Conservation (phyloP, 805 yeast genomes). For the Yamadazyma philogaea region DNA sequence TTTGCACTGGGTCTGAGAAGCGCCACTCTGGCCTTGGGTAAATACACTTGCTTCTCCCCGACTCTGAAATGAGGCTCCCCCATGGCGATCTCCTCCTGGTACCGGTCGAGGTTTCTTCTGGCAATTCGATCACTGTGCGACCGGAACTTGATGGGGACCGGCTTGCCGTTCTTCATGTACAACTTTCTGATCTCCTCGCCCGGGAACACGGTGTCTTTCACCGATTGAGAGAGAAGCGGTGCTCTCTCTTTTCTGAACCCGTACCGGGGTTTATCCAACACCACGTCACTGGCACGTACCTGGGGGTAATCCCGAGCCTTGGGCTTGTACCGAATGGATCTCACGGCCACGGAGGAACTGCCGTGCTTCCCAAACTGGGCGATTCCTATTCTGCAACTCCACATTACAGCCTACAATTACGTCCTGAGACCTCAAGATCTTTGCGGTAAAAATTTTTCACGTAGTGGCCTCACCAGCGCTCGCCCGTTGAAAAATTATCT, state of each 20-base stretch:
- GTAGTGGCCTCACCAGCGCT: background rate
- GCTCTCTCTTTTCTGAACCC: conserved; percentile 39
- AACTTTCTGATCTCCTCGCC: conserved; percentile 30
- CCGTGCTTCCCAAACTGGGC: background rate
- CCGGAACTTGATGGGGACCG: conserved; percentile 40
- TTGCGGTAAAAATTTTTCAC: conserved; percentile 6
- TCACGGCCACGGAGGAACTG: background rate
- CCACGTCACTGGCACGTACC: conserved; percentile 38
- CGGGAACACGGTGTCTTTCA: conserved; percentile 41
- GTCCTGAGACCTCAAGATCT: background rate
- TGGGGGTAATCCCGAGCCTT: conserved; percentile 35
- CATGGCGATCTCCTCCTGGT: conserved; percentile 50
- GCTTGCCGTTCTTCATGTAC: conserved; percentile 38
- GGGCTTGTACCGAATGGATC: conserved; percentile 28
- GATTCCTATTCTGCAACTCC: background rate
- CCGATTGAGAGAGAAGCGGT: conserved; percentile 38
- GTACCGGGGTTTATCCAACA: conserved; percentile 33
- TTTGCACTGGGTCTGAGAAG: conserved; percentile 90
- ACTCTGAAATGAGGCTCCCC: conserved; percentile 78
- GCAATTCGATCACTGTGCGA: conserved; percentile 34
- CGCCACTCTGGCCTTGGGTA: conserved; percentile 82
- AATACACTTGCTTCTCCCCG: conserved; percentile 73
- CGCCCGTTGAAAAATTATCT: conserved; percentile 8
- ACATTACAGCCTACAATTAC: background rate
- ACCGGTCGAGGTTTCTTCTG: conserved; percentile 35